phyloP scores from a whole-genome alignment of 2,329 filamentous ascomycete species.

The Colletotrichum sp. region DNA sequence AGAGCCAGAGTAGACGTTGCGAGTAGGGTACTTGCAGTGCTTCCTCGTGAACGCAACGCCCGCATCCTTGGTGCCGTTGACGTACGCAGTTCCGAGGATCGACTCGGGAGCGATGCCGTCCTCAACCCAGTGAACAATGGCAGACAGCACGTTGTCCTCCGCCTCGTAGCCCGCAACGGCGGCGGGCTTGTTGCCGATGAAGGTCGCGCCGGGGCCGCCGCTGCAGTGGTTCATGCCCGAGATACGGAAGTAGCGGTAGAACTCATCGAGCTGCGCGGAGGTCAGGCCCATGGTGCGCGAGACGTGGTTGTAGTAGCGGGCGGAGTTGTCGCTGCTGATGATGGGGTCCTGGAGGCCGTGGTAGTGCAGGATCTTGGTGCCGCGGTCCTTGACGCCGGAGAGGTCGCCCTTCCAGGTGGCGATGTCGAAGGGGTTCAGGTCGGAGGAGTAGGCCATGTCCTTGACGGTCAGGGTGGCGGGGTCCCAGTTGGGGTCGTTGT shows the following conservation, averaged over 20 bases:
- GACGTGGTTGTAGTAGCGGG: conserved; percentile 55
- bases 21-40: conserved; percentile 38
- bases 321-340: conserved; percentile 48
- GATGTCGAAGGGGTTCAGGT: conserved; percentile 38
- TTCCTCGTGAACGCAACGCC: conserved; percentile 33
- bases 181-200: conserved; percentile 29
- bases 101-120: conserved; percentile 31
- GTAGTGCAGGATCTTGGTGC: conserved; percentile 51
- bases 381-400: conserved; percentile 39
- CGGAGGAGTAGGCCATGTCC: conserved; percentile 40
- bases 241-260: conserved; percentile 36
- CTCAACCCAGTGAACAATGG: conserved; percentile 34
- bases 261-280: conserved; percentile 35
- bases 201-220: conserved; percentile 30
- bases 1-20: conserved; percentile 31
- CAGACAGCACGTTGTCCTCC: conserved; percentile 32
- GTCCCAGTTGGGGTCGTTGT: conserved; percentile 42
- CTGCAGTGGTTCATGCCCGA: conserved; percentile 38
- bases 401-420: conserved; percentile 46
- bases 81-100: conserved; percentile 38
- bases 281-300: conserved; percentile 44
- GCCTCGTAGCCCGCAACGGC: conserved; percentile 30
- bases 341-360: conserved; percentile 49
- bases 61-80: conserved; percentile 27
- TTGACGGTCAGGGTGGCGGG: conserved; percentile 33